These are phyloP conservation scores for Metschnikowia cerradonensis DNA, from an alignment of 805 yeast genomes.

Conservation along the genomic window DNA sequence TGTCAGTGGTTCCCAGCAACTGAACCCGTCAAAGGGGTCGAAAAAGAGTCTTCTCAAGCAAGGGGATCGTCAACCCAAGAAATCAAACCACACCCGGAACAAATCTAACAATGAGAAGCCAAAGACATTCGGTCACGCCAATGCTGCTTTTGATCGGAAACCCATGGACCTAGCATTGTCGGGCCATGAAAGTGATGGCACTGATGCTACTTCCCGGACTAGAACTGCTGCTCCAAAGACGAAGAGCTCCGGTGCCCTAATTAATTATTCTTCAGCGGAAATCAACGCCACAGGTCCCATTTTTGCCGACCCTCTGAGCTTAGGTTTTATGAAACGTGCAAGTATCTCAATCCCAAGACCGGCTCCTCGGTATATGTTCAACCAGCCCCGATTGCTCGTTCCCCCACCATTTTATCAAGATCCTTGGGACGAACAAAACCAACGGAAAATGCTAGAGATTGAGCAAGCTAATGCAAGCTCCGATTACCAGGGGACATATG, in stretches of 20 bases:
- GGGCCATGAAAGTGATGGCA: neutral
- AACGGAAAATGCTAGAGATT: conserved; percentile 50
- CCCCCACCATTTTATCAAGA: conserved; percentile 35
- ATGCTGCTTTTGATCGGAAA: no score
- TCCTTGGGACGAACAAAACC: conserved; percentile 77
- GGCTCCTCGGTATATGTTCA: conserved; percentile 32
- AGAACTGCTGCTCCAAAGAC: neutral
- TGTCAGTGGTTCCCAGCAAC: neutral
- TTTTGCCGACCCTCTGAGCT: conserved; percentile 24
- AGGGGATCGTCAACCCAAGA: neutral
- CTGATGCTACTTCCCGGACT: neutral
- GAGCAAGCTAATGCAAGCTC: conserved; percentile 43
- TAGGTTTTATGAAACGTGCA: conserved; percentile 25
- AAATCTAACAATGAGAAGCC: neutral
- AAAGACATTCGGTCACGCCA: neutral
- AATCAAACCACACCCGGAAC: neutral
- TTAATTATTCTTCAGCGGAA: conserved; percentile 5
- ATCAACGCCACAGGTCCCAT: conserved; percentile 26
- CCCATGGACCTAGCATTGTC: neutral
- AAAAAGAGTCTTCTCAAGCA: neutral
- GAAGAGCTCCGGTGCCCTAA: neutral
- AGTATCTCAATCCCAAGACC: conserved; percentile 20
- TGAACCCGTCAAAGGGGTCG: neutral
- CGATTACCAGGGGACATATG: conserved; percentile 71
- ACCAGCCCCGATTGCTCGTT: conserved; percentile 32